A percentile compares a stretch with the other conserved stretches of the same genome.
Conservation (phyloP, 768 basidiomycete genomes). For the Pisolithus tinctorius region DNA sequence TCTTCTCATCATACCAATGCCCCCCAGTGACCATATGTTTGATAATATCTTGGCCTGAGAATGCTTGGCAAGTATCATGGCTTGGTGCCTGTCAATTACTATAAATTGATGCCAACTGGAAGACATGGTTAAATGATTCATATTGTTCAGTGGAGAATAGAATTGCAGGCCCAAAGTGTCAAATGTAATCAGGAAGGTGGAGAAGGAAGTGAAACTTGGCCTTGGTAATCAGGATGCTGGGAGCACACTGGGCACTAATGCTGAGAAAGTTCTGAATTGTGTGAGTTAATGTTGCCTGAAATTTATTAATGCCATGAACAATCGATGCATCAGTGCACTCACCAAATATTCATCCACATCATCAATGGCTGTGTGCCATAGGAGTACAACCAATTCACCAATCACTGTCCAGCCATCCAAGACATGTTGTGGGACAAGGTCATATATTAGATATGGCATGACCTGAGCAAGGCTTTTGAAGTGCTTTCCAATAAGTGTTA, state of each 20-base stretch:
- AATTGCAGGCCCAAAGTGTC: not conserved
- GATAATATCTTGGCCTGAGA: too few relatives aligned
- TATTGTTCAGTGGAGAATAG: not conserved
- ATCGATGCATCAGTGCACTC: not conserved
- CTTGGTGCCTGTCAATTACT: too few relatives aligned
- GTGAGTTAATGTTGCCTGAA: too few relatives aligned
- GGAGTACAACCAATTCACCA: not conserved
- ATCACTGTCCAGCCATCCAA: slow-evolving; percentile 3
- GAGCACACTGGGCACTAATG: too few relatives aligned
- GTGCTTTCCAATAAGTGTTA: slow-evolving; percentile 18
- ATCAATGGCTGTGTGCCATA: not conserved
- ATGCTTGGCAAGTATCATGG: too few relatives aligned
- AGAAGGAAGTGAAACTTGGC: too few relatives aligned
- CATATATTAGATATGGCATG: slow-evolving; percentile 21
- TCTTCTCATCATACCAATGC: too few relatives aligned
- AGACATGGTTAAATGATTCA: not conserved
- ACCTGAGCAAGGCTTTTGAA: slow-evolving; percentile 21
- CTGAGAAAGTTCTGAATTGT: too few relatives aligned
- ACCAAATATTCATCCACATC: not conserved
- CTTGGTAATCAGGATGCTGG: too few relatives aligned
- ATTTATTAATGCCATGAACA: too few relatives aligned
- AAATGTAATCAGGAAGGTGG: not conserved
- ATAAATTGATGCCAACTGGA: too few relatives aligned
- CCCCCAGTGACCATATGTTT: too few relatives aligned
- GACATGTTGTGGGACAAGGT: slow-evolving; percentile 7